Evolutionary conservation across 129 eudicot species (phyloP), one percentile per base, ranked within the genome.

Genomic region (Lactuca sativa): DNA sequence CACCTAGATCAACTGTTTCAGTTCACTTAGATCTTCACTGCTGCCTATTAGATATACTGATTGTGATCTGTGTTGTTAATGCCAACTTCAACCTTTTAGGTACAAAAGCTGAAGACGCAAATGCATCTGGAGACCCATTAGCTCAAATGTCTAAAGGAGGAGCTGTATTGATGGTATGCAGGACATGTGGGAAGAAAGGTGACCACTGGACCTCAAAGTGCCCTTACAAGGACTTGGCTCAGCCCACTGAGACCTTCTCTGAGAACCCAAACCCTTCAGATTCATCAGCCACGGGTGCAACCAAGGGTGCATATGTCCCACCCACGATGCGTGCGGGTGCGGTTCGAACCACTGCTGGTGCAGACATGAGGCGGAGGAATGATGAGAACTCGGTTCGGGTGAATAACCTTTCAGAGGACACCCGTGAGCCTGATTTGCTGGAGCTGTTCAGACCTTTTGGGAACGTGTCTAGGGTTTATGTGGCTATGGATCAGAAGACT

Each of bases 151-250:
- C 79, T 13, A 87, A 81, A 77, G 84, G 72, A 70, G 97, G 96
- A 25, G 95, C 91, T 37, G 88, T 87, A 61, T 91, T 87, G 73
- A 90, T 88, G 97, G 88, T 91, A 1, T 91, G 97, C 31, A 82
- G 97, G 66, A 83, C 92, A 7, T 91, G 97, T 71, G 90, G 90
- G 6, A 88, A 88, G 78, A 91, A 88, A 64, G 97, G 97, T 58
- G 97, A 91, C 64, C 97, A 91, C 85, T 91, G 97, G 97, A 83
- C 96, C 54, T 75, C 97, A 47, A 83, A 83, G 73, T 91, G 97
- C 55, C 97, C 97, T 16, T 91, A 85, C 88, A 88, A 88, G 80
- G 97, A 85, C 63, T 90, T 88, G 0, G 83, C 88, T 18, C 82
- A 69, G 38, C 92, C 84, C 3, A 79, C 56, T 63, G 95, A 81